Percentiles rank a stretch among this genome's conserved stretches.
These are phyloP conservation scores for Tuber brumale DNA, from an alignment of 495 filamentous ascomycete species.

Conservation along the genomic window DNA sequence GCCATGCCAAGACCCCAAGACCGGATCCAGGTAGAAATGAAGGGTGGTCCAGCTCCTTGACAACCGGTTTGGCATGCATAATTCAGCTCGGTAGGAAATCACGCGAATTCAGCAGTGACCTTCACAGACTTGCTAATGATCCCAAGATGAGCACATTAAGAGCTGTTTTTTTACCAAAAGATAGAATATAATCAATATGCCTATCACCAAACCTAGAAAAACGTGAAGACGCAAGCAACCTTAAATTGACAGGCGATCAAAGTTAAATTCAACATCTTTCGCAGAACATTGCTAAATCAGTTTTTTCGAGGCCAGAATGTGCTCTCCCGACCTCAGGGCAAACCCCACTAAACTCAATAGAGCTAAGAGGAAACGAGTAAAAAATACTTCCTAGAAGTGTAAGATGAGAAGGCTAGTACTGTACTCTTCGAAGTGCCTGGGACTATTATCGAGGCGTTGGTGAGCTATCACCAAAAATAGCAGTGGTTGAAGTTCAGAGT, in stretches of 20 bases:
- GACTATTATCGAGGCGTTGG: neutral
- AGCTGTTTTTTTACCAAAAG: neutral
- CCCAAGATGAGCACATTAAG: neutral
- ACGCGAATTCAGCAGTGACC: neutral
- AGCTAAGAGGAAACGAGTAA: neutral
- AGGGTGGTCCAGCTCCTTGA: neutral
- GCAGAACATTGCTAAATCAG: neutral
- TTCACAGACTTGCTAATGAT: neutral
- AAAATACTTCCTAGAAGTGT: neutral
- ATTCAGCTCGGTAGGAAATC: neutral
- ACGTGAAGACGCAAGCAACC: neutral
- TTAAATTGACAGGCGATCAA: neutral
- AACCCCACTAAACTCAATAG: neutral
- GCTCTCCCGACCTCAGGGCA: neutral
- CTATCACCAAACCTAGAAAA: neutral
- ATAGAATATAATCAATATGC: neutral
- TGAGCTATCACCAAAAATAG: neutral
- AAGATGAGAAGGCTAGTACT: neutral
- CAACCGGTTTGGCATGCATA: neutral
- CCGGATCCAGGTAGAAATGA: neutral
- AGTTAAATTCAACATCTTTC: conserved; percentile 1
- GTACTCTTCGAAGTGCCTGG: neutral
- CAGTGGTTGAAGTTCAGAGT: neutral
- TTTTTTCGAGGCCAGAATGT: neutral
- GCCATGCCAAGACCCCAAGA: neutral